A percentile compares a stretch with the other conserved stretches of the same genome.
phyloP scores from a whole-genome alignment of 2,329 filamentous ascomycete genomes.

The Alternaria angustiovoidea region DNA sequence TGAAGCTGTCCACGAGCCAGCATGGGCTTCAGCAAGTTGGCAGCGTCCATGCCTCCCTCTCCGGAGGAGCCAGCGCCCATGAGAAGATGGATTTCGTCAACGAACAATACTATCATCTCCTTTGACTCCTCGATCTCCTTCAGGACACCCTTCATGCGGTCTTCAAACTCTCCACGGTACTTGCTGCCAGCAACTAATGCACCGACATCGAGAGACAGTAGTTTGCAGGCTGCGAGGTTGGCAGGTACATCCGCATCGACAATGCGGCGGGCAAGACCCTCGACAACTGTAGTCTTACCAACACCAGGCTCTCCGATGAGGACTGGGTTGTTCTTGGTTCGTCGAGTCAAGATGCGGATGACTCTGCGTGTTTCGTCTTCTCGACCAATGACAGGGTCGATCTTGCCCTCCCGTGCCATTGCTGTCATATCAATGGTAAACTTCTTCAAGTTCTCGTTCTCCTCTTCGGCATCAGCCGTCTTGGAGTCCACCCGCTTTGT shows the following conservation, averaged over 20 bases:
- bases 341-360: constrained; percentile 86
- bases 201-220: constrained; percentile 94
- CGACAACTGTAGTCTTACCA: constrained; percentile 97
- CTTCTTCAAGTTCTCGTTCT: constrained; percentile 95
- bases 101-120: constrained; percentile 96
- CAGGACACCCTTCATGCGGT: constrained; percentile 98
- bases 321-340: constrained; percentile 98
- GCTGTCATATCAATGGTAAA: constrained; percentile 99
- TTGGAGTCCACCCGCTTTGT: constrained; percentile 95
- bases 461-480: constrained; percentile 89
- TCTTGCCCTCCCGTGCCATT: constrained; percentile 95
- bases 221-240: constrained; percentile 90
- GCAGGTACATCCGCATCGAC: constrained; percentile 97
- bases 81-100: constrained; percentile 97
- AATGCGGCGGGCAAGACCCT: constrained; percentile 93
- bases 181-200: constrained; percentile 96
- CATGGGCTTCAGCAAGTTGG: constrained; percentile 98
- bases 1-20: constrained; percentile 94
- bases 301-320: constrained; percentile 98
- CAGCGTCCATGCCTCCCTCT: constrained; percentile 98
- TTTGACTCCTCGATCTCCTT: constrained; percentile 96
- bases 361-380: constrained; percentile 95
- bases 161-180: constrained; percentile 97
- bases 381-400: constrained; percentile 95
- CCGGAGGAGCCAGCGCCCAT: constrained; percentile 97